Evolutionary conservation across 192 early-diverging fungal species (phyloP).

Genomic region (Physocladia obscura): DNA sequence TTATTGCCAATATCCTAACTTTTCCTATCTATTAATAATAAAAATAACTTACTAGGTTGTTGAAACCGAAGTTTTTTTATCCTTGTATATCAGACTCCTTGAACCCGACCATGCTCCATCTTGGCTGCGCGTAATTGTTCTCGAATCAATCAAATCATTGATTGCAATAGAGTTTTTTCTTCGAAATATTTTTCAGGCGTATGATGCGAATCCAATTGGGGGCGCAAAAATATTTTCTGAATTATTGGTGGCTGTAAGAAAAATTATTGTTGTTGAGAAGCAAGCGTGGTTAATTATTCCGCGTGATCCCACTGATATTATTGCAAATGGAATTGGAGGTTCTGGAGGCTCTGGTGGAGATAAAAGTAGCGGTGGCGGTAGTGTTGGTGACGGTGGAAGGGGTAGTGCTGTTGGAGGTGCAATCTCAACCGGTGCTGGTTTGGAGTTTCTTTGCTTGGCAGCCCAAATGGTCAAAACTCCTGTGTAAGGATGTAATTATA

Average conservation of each 20-base stretch:
- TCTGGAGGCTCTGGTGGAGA: not conserved
- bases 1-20: not conserved
- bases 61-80: conserved; percentile 93
- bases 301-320: conserved; percentile 9
- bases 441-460: conserved; percentile 29
- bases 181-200: conserved; percentile 41
- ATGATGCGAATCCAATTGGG: conserved; percentile 70
- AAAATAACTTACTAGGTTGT: conserved; percentile 49
- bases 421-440: conserved; percentile 2
- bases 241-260: conserved; percentile 45
- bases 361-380: not conserved
- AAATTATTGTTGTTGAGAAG: conserved; percentile 72
- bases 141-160: conserved; percentile 77
- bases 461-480: conserved; percentile 35
- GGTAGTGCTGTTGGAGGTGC: not conserved
- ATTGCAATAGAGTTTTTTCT: conserved; percentile 63
- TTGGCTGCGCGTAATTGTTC: conserved; percentile 78
- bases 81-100: conserved; percentile 79
- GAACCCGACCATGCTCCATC: conserved; percentile 70
- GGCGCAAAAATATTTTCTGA: conserved; percentile 76
- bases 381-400: not conserved
- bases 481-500: conserved; percentile 8
- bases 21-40: conserved; percentile 26
- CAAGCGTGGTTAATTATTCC: conserved; percentile 44
- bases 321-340: not conserved